A percentile compares a stretch with the other conserved stretches of the same genome.
phyloP scores from a whole-genome alignment of 306 rosid species.

The Medicago lupulina region DNA sequence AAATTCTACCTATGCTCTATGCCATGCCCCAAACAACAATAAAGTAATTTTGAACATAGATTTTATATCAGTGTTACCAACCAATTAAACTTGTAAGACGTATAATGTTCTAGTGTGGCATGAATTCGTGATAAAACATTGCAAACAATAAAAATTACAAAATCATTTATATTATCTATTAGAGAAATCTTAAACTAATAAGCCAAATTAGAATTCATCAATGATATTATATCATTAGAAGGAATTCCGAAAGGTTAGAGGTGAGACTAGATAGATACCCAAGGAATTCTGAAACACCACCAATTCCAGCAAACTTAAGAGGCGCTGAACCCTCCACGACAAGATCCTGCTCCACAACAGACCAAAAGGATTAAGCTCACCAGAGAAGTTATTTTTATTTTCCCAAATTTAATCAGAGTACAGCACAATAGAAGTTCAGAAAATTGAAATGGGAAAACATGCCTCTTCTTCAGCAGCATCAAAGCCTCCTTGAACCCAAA shows the following conservation, averaged over 20 bases:
- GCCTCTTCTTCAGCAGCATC: slow-evolving; percentile 96
- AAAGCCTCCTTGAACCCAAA: slow-evolving; percentile 96
- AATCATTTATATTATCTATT: slow-evolving; percentile 17
- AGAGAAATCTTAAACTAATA: slow-evolving; percentile 7
- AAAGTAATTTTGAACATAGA: slow-evolving; percentile 14
- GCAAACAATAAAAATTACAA: not conserved
- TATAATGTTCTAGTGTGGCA: slow-evolving; percentile 8
- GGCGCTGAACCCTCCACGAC: slow-evolving; percentile 82
- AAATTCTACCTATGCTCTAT: not conserved
- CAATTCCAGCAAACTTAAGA: slow-evolving; percentile 89
- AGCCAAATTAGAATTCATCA: slow-evolving; percentile 5
- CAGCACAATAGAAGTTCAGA: slow-evolving; percentile 21
- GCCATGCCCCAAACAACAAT: not conserved
- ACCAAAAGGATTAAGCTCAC: slow-evolving; percentile 29
- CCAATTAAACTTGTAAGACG: slow-evolving; percentile 6
- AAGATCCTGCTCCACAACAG: slow-evolving; percentile 75
- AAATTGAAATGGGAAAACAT: slow-evolving; percentile 39
- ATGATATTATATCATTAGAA: slow-evolving; percentile 25
- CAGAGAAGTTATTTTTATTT: slow-evolving; percentile 31
- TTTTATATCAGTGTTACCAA: slow-evolving; percentile 22
- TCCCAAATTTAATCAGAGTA: slow-evolving; percentile 31
- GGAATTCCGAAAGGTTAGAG: not conserved
- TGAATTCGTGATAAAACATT: slow-evolving; percentile 8
- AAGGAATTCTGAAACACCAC: slow-evolving; percentile 88
- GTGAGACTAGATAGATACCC: slow-evolving; percentile 59